Evolutionary conservation across 345 rosid genomes (phyloP).

Genomic region (Hibiscus trionum): DNA sequence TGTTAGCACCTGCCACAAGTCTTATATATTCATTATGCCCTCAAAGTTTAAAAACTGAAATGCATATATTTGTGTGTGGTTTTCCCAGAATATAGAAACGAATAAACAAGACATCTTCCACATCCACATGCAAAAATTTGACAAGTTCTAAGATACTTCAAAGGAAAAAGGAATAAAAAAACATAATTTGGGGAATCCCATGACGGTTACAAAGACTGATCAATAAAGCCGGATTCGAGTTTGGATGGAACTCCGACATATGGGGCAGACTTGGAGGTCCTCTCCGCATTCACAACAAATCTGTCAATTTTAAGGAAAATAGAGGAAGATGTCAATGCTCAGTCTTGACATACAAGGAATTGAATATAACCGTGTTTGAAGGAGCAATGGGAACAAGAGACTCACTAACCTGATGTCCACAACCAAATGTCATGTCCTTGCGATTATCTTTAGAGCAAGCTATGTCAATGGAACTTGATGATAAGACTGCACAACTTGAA

Average conservation of each 20-base stretch:
- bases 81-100: too few species aligned
- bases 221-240: constrained; percentile 67
- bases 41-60: too few species aligned
- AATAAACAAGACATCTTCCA: too few species aligned
- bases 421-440: constrained; percentile 75
- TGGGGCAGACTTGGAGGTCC: constrained; percentile 63
- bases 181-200: too few species aligned
- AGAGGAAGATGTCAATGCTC: constrained; percentile 6
- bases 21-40: too few species aligned
- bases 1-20: too few species aligned
- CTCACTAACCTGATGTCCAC: constrained; percentile 71
- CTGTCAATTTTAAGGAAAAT: constrained; percentile 23
- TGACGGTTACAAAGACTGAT: constrained; percentile 1
- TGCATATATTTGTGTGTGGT: too few species aligned
- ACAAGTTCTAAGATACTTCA: too few species aligned
- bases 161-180: too few species aligned
- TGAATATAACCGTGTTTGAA: not conserved
- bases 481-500: constrained; percentile 38
- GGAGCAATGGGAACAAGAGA: not conserved
- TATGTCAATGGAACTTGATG: constrained; percentile 32
- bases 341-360: not conserved
- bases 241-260: constrained; percentile 51
- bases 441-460: too few species aligned
- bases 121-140: too few species aligned
- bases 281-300: constrained; percentile 74